Base-by-base conservation (phyloP, 1,284 basidiomycete genomes). In the Farysia itapuensis region DNA sequence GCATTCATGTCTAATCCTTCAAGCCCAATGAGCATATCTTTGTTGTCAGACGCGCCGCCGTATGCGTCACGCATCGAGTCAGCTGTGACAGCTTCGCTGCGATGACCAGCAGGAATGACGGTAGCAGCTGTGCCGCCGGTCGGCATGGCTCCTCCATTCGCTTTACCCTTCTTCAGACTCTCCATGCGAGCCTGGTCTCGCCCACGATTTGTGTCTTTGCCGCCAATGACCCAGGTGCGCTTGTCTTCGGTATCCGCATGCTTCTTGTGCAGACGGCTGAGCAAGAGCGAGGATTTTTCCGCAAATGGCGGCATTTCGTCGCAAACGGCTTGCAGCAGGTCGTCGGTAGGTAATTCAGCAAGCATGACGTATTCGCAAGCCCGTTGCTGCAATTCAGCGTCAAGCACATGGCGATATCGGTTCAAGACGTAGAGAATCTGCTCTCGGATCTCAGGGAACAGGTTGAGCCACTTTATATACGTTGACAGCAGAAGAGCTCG, bases 241-340 rank as follows among this genome's bases (percentile, higher is more conserved):
- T 94, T 94, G 77, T 95, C 92, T 26, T 69, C 72, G 5, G 72
- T 74, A 68, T 92, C 88, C 4, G 86, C 87, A 30, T 90, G 87
- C 75, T 93, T 93, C 69, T 85, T 86, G 72, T 94, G 89, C 30
- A 97, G 79, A 28, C 91, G 83, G 47, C 84, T 87, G 30, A 95
- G 80, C 14, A 98, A 82, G 6, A 93, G 45, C 11, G 69, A 96
- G 64, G 91, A 89, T 39, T 93, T 85, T 45, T 95, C 89, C 2
- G 93, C 90, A 82, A 96, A 99, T 1, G 94, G 90, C 5, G 95
- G 95, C 86, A 99, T 98, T 79, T 98, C 95, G 76, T 97, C 95
- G 78, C 93, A 97, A 12, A 98, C 85, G 46, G 89, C 88, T 74
- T 93, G 89, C 42, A 99, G 80, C 30, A 97, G 81, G 68, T 93